phyloP scores from a whole-genome alignment of 257 asterid species.

The Sherardia arvensis region DNA sequence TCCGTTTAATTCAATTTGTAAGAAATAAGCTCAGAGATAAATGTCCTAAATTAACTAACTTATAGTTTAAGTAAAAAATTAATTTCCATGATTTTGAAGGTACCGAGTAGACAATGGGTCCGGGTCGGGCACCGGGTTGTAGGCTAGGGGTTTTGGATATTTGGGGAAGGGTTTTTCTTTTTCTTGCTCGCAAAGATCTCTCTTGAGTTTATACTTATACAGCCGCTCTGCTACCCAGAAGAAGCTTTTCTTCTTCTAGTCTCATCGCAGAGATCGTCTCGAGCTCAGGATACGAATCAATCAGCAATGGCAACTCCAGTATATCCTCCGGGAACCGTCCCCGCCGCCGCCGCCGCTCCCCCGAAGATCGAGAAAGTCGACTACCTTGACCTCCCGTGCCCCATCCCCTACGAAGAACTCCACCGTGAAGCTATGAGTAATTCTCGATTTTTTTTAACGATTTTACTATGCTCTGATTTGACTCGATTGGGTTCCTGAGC shows the following conservation, averaged over 20 bases:
- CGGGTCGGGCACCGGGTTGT: slow-evolving; percentile 13
- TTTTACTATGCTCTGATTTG: not conserved
- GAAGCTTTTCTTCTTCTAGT: slow-evolving; percentile 21
- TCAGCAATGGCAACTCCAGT: slow-evolving; percentile 52
- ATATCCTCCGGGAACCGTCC: slow-evolving; percentile 32
- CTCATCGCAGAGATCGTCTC: not conserved
- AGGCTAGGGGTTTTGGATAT: slow-evolving; percentile 35
- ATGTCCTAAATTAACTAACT: no score
- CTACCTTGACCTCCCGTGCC: slow-evolving; percentile 76
- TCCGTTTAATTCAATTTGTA: no score
- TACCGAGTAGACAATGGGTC: not conserved
- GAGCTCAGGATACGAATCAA: not conserved
- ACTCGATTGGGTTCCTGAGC: not conserved
- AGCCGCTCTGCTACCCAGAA: slow-evolving; percentile 15
- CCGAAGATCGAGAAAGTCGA: slow-evolving; percentile 49
- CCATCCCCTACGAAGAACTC: slow-evolving; percentile 88
- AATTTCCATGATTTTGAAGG: not conserved
- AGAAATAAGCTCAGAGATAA: no score
- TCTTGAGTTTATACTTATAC: not conserved
- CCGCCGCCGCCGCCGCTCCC: slow-evolving; percentile 13
- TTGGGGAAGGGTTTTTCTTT: slow-evolving; percentile 43
- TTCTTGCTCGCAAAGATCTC: slow-evolving; percentile 1
- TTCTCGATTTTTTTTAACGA: not conserved
- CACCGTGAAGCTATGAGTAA: slow-evolving; percentile 93
- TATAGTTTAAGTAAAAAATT: not conserved